phyloP scores from a whole-genome alignment of 2,329 filamentous ascomycete genomes.

The Nemania sp. region DNA sequence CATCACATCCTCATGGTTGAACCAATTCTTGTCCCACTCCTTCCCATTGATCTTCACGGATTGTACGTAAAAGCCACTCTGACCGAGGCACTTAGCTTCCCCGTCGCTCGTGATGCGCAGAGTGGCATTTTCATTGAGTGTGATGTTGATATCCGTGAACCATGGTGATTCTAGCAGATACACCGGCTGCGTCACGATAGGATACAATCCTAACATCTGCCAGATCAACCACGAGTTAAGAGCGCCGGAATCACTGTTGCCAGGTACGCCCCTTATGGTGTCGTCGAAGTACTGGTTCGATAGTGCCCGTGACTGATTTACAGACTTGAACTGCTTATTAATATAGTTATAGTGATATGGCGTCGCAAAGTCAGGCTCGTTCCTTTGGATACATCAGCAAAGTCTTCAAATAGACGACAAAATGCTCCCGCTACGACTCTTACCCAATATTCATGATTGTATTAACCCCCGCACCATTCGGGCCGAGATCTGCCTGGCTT shows the following conservation, averaged over 20 bases:
- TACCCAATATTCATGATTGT: conserved; percentile 24
- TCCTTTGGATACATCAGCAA: conserved; percentile 49
- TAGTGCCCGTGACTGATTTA: conserved; percentile 53
- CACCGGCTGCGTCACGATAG: conserved; percentile 60
- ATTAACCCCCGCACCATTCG: conserved; percentile 13
- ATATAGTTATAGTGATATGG: conserved; percentile 64
- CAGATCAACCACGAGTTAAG: conserved; percentile 64
- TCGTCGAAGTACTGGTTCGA: conserved; percentile 53
- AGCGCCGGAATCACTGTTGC: conserved; percentile 62
- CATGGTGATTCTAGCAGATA: conserved; percentile 57
- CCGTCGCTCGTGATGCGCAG: conserved; percentile 48
- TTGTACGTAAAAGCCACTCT: conserved; percentile 54
- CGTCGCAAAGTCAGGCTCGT: conserved; percentile 60
- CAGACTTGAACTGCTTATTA: conserved; percentile 55
- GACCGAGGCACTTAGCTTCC: conserved; percentile 45
- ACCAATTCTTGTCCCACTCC: conserved; percentile 58
- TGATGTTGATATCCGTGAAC: conserved; percentile 54
- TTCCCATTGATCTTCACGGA: conserved; percentile 57
- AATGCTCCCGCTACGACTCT: background rate
- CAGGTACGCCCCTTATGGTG: conserved; percentile 55
- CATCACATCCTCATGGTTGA: conserved; percentile 56
- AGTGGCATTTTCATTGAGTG: conserved; percentile 48
- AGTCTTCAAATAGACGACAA: background rate
- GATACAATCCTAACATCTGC: conserved; percentile 60
- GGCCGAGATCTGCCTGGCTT: conserved; percentile 15